Evolutionary conservation across 73 alveolate species (phyloP).

Genomic region (Symbiodinium natans): DNA sequence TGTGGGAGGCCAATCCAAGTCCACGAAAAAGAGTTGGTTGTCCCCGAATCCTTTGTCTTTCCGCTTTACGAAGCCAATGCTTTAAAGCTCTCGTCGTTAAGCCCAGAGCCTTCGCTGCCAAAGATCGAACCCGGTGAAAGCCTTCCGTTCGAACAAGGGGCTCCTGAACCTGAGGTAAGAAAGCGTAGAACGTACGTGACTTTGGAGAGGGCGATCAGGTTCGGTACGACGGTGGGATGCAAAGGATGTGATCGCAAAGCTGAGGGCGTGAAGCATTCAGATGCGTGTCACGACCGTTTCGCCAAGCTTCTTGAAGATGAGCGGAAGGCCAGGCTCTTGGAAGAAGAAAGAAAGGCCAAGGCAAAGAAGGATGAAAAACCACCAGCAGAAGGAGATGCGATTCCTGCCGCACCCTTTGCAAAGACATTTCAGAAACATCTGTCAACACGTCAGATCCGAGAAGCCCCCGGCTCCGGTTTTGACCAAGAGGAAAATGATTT

Average conservation of each 20-base stretch:
- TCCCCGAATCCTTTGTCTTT: slow-evolving; percentile 1
- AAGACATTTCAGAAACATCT: background rate
- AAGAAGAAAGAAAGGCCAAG: background rate
- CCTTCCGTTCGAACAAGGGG: slow-evolving; percentile 22
- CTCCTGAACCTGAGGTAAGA: background rate
- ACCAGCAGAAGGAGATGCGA: slow-evolving; percentile 4
- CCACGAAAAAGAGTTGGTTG: background rate
- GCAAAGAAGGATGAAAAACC: background rate
- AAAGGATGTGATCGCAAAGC: slow-evolving; percentile 37
- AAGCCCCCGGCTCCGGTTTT: background rate
- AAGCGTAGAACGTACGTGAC: slow-evolving; percentile 34
- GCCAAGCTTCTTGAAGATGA: background rate
- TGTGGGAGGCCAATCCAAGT: slow-evolving; percentile 20
- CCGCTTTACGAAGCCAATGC: background rate
- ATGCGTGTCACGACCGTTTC: slow-evolving; percentile 17
- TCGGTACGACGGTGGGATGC: slow-evolving; percentile 35
- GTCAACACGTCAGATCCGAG: background rate
- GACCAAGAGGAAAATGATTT: background rate
- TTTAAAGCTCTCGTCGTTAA: background rate
- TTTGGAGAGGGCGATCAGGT: slow-evolving; percentile 15
- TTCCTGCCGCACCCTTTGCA: slow-evolving; percentile 6
- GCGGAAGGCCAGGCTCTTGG: background rate
- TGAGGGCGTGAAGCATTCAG: slow-evolving; percentile 16
- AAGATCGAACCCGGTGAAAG: background rate
- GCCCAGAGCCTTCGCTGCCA: background rate